Conservation (phyloP, 805 yeast species). For the Saccharomyces jurei region DNA sequence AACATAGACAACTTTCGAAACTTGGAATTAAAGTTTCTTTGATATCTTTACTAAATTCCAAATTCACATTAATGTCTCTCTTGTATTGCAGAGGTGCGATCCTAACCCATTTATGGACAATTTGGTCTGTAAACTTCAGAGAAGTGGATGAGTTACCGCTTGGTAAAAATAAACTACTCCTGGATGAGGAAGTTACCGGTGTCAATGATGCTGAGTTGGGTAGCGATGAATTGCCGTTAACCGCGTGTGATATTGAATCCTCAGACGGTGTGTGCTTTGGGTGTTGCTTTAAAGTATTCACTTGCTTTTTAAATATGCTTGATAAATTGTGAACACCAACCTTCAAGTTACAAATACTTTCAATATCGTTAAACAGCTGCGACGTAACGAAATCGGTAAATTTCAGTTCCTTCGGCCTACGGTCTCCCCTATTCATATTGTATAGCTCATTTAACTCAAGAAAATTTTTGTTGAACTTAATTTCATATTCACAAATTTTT, state of each 20-base stretch:
- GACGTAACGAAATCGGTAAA: conserved; percentile 23
- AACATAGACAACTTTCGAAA: conserved; percentile 41
- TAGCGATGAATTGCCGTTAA: conserved; percentile 2
- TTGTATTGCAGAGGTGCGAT: conserved; percentile 1
- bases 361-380: conserved; percentile 24
- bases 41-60: conserved; percentile 22
- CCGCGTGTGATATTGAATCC: conserved; percentile 1
- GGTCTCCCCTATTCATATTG: conserved; percentile 9
- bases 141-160: conserved; percentile 8
- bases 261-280: neutral
- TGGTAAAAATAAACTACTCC: neutral
- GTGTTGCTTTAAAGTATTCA: conserved; percentile 17
- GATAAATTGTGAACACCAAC: conserved; percentile 11
- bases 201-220: conserved; percentile 1
- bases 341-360: conserved; percentile 23
- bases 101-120: conserved; percentile 6
- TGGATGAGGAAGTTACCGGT: neutral
- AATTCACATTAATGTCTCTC: conserved; percentile 5
- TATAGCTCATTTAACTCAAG: conserved; percentile 19
- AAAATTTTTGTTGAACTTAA: conserved; percentile 15
- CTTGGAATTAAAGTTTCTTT: conserved; percentile 39
- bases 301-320: conserved; percentile 25
- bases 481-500: conserved; percentile 9
- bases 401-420: conserved; percentile 15
- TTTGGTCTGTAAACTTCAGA: conserved; percentile 16